These are phyloP conservation scores for Pseudonitzschia multiseries DNA, from an alignment of 108 stramenopile species.

Conservation along the genomic window DNA sequence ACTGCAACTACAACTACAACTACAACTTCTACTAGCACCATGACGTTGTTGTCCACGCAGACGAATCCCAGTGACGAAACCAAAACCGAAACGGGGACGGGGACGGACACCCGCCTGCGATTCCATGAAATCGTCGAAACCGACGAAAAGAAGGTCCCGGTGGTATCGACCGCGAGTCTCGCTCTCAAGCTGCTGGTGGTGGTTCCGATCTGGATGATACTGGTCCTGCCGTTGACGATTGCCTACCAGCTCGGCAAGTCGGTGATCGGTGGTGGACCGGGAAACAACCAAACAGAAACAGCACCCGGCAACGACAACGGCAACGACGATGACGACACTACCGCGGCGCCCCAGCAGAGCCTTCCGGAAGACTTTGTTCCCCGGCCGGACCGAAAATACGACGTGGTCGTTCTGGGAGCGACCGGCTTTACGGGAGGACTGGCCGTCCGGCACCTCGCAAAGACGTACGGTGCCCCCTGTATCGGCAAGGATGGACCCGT, in stretches of 20 bases:
- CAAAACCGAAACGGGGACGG: too few relatives aligned
- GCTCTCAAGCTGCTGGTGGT: slow-evolving; percentile 17
- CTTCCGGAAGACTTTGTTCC: slow-evolving; percentile 20
- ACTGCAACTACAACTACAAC: too few relatives aligned
- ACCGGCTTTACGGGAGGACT: slow-evolving; percentile 88
- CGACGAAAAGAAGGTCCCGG: slow-evolving; percentile 4
- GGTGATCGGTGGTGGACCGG: background rate
- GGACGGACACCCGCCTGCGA: too few relatives aligned
- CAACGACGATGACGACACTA: background rate
- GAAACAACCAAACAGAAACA: background rate
- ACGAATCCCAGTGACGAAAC: too few relatives aligned
- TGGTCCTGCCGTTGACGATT: slow-evolving; percentile 42
- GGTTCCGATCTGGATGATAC: slow-evolving; percentile 34
- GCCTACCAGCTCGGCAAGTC: slow-evolving; percentile 44
- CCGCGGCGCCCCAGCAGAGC: background rate
- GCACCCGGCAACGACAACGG: too few relatives aligned
- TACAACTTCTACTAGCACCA: too few relatives aligned
- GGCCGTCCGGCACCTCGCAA: slow-evolving; percentile 64
- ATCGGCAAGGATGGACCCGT: slow-evolving; percentile 27
- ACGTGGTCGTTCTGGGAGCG: slow-evolving; percentile 83
- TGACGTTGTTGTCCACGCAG: too few relatives aligned
- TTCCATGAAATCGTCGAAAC: slow-evolving; percentile 13
- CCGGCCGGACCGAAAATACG: slow-evolving; percentile 56
- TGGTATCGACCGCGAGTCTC: slow-evolving; percentile 14
- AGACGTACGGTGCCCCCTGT: slow-evolving; percentile 39